Evolutionary conservation across 2,329 filamentous ascomycete genomes (phyloP).

Genomic region (Penicillium italicum): DNA sequence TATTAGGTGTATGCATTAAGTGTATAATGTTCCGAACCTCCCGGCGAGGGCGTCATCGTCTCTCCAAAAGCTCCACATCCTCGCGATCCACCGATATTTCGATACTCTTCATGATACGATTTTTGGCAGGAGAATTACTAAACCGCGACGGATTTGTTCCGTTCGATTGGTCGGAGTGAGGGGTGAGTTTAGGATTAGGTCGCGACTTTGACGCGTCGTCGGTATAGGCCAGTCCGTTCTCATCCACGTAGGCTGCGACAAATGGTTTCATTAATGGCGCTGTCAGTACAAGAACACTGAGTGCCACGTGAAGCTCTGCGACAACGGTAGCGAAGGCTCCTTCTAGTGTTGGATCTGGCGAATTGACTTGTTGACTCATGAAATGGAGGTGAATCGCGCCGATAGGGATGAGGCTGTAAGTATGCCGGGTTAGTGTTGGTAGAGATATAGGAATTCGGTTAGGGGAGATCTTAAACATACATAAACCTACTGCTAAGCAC

Average conservation of each 20-base stretch:
- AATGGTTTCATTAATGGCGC: conserved; percentile 47
- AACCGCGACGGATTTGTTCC: not conserved
- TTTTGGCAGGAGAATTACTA: not conserved
- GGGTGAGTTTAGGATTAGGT: not conserved
- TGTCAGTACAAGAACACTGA: conserved; percentile 42
- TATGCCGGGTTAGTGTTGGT: not conserved
- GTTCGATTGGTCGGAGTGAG: not conserved
- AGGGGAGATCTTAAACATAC: conserved; percentile 24
- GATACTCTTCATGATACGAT: conserved; percentile 14
- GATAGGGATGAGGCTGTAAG: conserved; percentile 40
- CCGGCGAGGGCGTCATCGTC: not conserved
- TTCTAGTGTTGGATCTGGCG: conserved; percentile 37
- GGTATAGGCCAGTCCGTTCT: conserved; percentile 24
- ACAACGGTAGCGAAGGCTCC: conserved; percentile 36
- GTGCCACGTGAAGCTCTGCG: conserved; percentile 43
- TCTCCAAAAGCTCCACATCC: not conserved
- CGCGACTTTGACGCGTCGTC: conserved; percentile 14
- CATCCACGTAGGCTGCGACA: conserved; percentile 35
- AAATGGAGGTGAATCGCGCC: conserved; percentile 40
- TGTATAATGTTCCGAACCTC: not conserved
- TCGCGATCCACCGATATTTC: conserved; percentile 14
- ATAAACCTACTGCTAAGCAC: conserved; percentile 44
- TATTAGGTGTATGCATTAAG: not conserved
- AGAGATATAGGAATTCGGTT: too few species aligned
- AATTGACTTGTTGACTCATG: conserved; percentile 29